These are phyloP conservation scores for Pythium myriotylum DNA, from an alignment of 352 stramenopile species.

Conservation along the genomic window DNA sequence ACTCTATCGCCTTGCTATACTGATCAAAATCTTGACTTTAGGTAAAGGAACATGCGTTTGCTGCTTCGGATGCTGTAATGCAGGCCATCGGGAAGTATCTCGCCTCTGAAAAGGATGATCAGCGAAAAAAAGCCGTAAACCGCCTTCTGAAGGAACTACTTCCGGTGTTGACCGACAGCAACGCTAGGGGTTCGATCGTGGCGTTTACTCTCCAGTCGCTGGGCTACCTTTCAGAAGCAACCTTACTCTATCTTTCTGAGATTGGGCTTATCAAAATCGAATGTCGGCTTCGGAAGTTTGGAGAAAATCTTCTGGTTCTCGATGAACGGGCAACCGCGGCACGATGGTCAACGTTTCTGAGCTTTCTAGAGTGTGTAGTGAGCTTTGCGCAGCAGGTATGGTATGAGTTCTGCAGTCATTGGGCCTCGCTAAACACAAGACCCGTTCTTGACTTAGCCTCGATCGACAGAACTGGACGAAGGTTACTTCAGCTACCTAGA, in stretches of 20 bases:
- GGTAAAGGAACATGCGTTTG: constrained; percentile 73
- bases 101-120: constrained; percentile 41
- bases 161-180: constrained; percentile 53
- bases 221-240: constrained; percentile 43
- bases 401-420: too few relatives aligned
- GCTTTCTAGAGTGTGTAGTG: constrained; percentile 60
- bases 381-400: constrained; percentile 56
- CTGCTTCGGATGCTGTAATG: constrained; percentile 49
- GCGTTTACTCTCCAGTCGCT: constrained; percentile 65
- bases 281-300: constrained; percentile 62
- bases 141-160: constrained; percentile 77
- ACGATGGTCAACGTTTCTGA: constrained; percentile 61
- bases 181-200: constrained; percentile 35
- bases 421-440: too few relatives aligned
- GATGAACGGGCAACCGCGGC: constrained; percentile 48
- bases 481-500: constrained; percentile 56
- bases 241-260: constrained; percentile 54
- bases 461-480: constrained; percentile 36
- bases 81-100: constrained; percentile 44
- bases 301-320: constrained; percentile 68
- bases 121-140: constrained; percentile 68
- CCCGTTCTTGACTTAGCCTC: constrained; percentile 7
- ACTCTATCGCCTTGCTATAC: neutral
- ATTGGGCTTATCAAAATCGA: constrained; percentile 68
- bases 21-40: constrained; percentile 22